Conservation (phyloP, 345 rosid species). For the Ceriops decandra region DNA sequence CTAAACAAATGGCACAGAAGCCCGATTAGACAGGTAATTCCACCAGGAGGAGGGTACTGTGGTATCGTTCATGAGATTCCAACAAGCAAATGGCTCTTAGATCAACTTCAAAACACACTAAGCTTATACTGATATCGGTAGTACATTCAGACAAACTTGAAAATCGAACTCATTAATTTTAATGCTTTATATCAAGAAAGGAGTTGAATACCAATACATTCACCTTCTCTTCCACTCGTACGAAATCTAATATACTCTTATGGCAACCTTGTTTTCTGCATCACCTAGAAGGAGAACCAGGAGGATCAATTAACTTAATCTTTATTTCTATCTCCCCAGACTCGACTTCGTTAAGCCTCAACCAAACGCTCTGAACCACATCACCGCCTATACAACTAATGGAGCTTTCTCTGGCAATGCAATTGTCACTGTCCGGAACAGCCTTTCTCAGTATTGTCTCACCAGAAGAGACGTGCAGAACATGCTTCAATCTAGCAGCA, state of each 20-base stretch:
- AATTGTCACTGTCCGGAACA: conserved; percentile 72
- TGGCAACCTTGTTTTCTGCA: background rate
- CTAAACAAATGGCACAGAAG: no score
- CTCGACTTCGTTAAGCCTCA: conserved; percentile 74
- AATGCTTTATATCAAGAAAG: no score
- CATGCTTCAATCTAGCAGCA: conserved; percentile 72
- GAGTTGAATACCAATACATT: no score
- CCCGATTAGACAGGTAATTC: no score
- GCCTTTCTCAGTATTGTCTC: conserved; percentile 75
- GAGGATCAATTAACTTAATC: conserved; percentile 55
- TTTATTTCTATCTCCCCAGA: conserved; percentile 92
- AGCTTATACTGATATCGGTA: no score
- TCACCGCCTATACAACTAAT: conserved; percentile 68
- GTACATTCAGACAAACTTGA: no score
- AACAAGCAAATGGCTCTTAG: no score
- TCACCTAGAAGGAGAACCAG: conserved; percentile 27
- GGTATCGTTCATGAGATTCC: no score
- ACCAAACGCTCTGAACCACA: conserved; percentile 86
- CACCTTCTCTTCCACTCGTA: no score
- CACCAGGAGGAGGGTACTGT: no score
- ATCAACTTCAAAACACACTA: no score
- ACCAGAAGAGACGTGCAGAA: conserved; percentile 59
- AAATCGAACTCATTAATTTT: no score
- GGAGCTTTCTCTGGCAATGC: conserved; percentile 74
- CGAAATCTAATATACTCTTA: background rate